Conservation (phyloP, 1,284 basidiomycete genomes). For the Ustilago sp. region DNA sequence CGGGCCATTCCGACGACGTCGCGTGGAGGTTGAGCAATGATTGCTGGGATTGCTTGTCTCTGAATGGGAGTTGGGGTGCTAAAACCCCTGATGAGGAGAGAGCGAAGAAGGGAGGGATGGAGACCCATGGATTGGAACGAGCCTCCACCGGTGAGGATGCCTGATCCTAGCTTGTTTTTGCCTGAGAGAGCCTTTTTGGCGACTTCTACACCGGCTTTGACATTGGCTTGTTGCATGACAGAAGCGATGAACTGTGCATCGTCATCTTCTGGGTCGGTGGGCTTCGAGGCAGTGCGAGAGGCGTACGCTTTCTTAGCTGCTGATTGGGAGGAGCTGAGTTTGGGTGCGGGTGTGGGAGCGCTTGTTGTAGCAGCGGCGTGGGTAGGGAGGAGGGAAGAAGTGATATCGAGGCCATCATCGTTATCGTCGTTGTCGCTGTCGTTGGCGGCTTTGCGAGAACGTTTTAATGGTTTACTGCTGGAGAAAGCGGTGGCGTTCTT, state of each 20-base stretch:
- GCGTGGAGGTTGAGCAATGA: slow-evolving; percentile 85
- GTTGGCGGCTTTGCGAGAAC: slow-evolving; percentile 7
- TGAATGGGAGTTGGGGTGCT: slow-evolving; percentile 97
- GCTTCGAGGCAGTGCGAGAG: background rate
- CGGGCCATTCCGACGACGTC: slow-evolving; percentile 99
- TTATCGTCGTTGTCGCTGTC: slow-evolving; percentile 21
- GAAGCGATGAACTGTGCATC: slow-evolving; percentile 66
- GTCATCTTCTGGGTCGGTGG: slow-evolving; percentile 52
- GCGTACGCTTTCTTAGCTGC: slow-evolving; percentile 3
- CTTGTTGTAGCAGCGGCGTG: background rate
- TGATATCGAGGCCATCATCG: slow-evolving; percentile 44
- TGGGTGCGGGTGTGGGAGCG: slow-evolving; percentile 12
- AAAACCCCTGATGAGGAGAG: slow-evolving; percentile 91
- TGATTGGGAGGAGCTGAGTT: slow-evolving; percentile 16
- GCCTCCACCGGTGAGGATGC: slow-evolving; percentile 62
- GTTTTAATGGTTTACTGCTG: slow-evolving; percentile 20
- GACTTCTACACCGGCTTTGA: slow-evolving; percentile 63
- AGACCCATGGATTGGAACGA: slow-evolving; percentile 72
- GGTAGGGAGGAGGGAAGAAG: slow-evolving; percentile 29
- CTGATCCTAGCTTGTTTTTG: slow-evolving; percentile 59
- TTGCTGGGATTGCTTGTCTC: slow-evolving; percentile 85
- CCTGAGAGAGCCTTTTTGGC: slow-evolving; percentile 57
- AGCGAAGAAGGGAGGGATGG: slow-evolving; percentile 83
- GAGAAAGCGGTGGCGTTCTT: slow-evolving; percentile 27
- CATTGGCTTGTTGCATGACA: slow-evolving; percentile 65